A percentile compares a stretch with the other conserved stretches of the same genome.
phyloP scores from a whole-genome alignment of 2,329 filamentous ascomycete species.

The Zymoseptoria brevis region DNA sequence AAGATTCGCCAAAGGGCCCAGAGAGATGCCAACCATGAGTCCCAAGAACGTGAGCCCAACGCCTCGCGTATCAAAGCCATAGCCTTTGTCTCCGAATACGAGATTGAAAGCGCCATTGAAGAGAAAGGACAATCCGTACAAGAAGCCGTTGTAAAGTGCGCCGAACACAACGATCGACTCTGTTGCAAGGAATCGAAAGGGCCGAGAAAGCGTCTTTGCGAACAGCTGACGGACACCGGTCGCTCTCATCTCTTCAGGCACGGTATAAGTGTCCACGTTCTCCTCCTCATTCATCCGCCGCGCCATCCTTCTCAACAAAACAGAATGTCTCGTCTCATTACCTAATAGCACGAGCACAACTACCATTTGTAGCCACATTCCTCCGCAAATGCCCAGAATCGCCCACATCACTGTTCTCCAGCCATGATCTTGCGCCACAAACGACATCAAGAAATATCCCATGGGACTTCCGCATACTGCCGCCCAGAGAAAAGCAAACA shows the following conservation, averaged over 20 bases:
- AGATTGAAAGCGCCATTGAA: slow-evolving; percentile 45
- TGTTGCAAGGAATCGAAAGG: slow-evolving; percentile 40
- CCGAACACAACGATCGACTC: slow-evolving; percentile 43
- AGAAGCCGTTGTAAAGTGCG: slow-evolving; percentile 43
- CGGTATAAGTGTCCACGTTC: slow-evolving; percentile 16
- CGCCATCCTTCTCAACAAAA: slow-evolving; percentile 32
- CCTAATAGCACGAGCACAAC: slow-evolving; percentile 31
- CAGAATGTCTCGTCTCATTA: slow-evolving; percentile 39
- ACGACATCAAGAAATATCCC: slow-evolving; percentile 41
- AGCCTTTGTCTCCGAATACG: slow-evolving; percentile 40
- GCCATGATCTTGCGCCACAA: slow-evolving; percentile 36
- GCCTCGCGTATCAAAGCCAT: slow-evolving; percentile 21
- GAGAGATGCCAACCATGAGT: slow-evolving; percentile 34
- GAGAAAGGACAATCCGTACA: slow-evolving; percentile 43
- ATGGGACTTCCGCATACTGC: slow-evolving; percentile 40
- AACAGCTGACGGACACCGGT: slow-evolving; percentile 34
- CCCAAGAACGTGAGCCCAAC: slow-evolving; percentile 25
- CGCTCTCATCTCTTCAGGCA: slow-evolving; percentile 35
- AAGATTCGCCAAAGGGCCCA: slow-evolving; percentile 38
- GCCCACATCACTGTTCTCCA: slow-evolving; percentile 42
- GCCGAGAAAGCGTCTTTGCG: slow-evolving; percentile 37
- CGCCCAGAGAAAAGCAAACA: slow-evolving; percentile 40
- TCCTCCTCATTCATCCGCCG: slow-evolving; percentile 18
- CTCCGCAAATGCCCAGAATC: slow-evolving; percentile 39
- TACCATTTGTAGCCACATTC: slow-evolving; percentile 38